Conservation (phyloP, 2,329 filamentous ascomycete genomes). For the Aspergillus pseudotamarii region DNA sequence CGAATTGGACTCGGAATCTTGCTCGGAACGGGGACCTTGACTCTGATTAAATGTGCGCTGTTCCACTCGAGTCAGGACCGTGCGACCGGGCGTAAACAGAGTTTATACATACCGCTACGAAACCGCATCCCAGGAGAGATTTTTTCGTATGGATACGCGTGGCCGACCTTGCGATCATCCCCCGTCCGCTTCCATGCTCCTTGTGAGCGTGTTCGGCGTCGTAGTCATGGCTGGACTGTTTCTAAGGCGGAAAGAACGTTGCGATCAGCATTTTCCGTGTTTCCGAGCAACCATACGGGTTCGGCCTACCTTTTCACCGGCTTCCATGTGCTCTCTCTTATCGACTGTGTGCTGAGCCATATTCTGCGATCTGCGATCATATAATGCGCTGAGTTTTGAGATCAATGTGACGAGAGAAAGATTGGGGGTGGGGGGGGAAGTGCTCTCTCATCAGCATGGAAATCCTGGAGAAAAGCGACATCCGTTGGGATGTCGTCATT, state of each 20-base stretch:
- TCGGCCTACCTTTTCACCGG: not conserved
- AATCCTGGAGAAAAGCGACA: not conserved
- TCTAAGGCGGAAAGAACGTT: not conserved
- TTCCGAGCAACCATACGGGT: not conserved
- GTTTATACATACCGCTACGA: constrained; percentile 1
- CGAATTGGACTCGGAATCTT: not conserved
- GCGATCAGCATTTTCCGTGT: not conserved
- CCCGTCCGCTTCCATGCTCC: not conserved
- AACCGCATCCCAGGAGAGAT: not conserved
- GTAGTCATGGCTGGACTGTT: not conserved
- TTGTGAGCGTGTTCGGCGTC: not conserved
- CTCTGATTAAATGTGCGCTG: not conserved
- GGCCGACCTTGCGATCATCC: not conserved
- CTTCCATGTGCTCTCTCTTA: not conserved
- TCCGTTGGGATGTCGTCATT: not conserved
- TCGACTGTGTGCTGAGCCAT: not conserved
- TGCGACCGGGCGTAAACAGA: not conserved
- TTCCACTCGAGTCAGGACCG: not conserved
- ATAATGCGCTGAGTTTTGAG: not conserved
- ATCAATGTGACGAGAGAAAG: not conserved
- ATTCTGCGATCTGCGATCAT: not conserved
- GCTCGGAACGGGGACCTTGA: not conserved
- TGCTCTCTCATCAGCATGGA: not conserved
- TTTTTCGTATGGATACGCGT: not conserved
- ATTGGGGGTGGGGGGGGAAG: too few species aligned